Conservation (phyloP, 768 basidiomycete genomes). For the Termitomyces sp. region DNA sequence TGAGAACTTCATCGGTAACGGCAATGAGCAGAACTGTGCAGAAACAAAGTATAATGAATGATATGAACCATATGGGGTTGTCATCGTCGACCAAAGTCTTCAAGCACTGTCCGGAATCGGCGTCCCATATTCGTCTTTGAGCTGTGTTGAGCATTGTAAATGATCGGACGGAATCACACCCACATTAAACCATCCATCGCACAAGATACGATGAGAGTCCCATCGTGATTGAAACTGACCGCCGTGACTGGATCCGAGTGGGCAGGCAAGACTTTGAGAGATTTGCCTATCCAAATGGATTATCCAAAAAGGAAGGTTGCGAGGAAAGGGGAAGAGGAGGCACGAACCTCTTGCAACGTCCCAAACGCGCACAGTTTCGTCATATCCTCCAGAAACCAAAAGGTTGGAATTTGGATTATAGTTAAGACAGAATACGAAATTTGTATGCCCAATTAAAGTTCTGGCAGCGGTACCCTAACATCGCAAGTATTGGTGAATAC, state of each 20-base stretch:
- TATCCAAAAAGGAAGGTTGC: background rate
- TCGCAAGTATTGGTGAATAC: constrained; percentile 5
- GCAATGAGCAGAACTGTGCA: constrained; percentile 5
- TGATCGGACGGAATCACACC: constrained; percentile 30
- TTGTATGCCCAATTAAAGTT: constrained; percentile 80
- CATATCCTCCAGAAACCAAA: constrained; percentile 89
- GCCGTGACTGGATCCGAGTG: constrained; percentile 97
- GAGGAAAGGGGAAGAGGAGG: background rate
- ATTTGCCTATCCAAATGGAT: constrained; percentile 47
- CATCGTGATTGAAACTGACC: constrained; percentile 91
- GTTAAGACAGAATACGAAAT: constrained; percentile 90
- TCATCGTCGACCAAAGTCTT: constrained; percentile 97
- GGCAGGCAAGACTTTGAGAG: constrained; percentile 85
- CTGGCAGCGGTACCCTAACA: constrained; percentile 54
- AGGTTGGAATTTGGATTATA: constrained; percentile 89
- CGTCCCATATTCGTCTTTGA: constrained; percentile 92
- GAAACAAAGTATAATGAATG: background rate
- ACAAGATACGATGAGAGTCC: constrained; percentile 89
- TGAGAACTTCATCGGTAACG: constrained; percentile 51
- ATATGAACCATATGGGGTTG: constrained; percentile 79
- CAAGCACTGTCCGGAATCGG: constrained; percentile 93
- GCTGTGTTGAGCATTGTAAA: constrained; percentile 4
- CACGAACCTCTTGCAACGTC: constrained; percentile 79
- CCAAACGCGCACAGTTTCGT: constrained; percentile 97
- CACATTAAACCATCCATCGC: constrained; percentile 98